Percentiles rank a stretch among this genome's conserved stretches.
Conservation (phyloP, 2,329 filamentous ascomycete genomes). For the Dactylellina haptotyla region DNA sequence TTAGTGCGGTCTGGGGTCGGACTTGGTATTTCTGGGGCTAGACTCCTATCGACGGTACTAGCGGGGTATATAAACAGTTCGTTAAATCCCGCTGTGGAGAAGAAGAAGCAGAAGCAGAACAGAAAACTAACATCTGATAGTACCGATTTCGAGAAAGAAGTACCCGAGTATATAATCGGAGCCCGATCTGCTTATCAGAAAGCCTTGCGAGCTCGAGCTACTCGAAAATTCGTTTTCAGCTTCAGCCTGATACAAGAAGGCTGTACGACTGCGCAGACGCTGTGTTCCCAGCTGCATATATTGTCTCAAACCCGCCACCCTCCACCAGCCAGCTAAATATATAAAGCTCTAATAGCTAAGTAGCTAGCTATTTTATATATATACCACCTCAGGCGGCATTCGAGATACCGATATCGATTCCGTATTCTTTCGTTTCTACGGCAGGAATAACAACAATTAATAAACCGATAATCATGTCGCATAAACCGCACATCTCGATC, state of each 20-base stretch:
- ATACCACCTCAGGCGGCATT: no score
- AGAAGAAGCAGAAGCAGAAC: not conserved
- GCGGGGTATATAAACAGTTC: constrained; percentile 50
- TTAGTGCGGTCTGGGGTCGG: constrained; percentile 18
- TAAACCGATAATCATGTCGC: not conserved
- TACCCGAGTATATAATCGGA: constrained; percentile 4
- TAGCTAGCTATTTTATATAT: no score
- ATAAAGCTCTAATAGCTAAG: no score
- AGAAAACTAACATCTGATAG: not conserved
- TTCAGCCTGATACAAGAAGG: no score
- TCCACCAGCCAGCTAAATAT: no score
- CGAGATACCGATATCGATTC: not conserved
- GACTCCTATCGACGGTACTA: not conserved
- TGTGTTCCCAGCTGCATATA: no score
- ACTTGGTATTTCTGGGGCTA: not conserved
- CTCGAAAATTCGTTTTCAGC: no score
- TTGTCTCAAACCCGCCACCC: no score
- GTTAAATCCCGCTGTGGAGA: constrained; percentile 52
- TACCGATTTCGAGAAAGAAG: not conserved
- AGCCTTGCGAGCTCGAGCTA: no score
- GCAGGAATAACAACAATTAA: not conserved
- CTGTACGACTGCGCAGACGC: no score
- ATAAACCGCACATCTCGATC: constrained; percentile 30
- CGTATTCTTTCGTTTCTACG: not conserved
- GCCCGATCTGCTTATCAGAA: no score